A percentile compares a stretch with the other conserved stretches of the same genome.
Conservation (phyloP, 2,329 filamentous ascomycete genomes). For the Sporothrix sp. region DNA sequence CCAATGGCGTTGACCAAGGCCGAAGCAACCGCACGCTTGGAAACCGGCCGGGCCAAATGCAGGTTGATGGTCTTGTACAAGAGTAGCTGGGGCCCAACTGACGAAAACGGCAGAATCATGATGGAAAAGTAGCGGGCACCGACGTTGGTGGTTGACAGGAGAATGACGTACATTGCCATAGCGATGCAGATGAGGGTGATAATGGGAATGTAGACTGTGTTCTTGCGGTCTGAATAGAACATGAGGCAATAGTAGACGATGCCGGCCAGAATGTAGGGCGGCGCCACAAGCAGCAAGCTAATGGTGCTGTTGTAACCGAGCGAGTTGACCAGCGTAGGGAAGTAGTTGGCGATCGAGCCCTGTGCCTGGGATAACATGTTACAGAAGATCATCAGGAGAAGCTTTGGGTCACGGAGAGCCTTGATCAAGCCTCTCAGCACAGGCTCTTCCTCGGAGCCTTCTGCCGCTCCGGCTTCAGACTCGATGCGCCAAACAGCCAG, state of each 20-base stretch:
- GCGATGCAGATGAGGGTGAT: constrained; percentile 27
- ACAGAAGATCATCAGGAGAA: constrained; percentile 17
- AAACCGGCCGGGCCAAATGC: constrained; percentile 28
- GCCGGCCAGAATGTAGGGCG: constrained; percentile 34
- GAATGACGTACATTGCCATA: constrained; percentile 29
- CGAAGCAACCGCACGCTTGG: constrained; percentile 33
- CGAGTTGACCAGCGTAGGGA: constrained; percentile 25
- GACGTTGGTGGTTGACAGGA: constrained; percentile 27
- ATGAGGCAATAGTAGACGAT: constrained; percentile 26
- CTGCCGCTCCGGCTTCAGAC: constrained; percentile 29
- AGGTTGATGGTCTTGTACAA: constrained; percentile 29
- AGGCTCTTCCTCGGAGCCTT: constrained; percentile 27
- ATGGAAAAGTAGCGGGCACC: constrained; percentile 34
- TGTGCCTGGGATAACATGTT: constrained; percentile 25
- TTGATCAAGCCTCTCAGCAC: constrained; percentile 16
- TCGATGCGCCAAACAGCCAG: constrained; percentile 26
- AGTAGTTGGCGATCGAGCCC: constrained; percentile 28
- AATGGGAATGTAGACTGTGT: constrained; percentile 28
- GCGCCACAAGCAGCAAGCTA: constrained; percentile 36
- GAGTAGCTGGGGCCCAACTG: constrained; percentile 31
- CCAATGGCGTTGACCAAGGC: constrained; percentile 32
- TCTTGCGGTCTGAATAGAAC: constrained; percentile 26
- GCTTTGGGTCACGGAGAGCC: constrained; percentile 10
- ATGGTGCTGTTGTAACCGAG: constrained; percentile 28
- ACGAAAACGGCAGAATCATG: constrained; percentile 32